These are phyloP conservation scores for Solanum etuberosum DNA, from an alignment of 257 asterid species.

Conservation along the genomic window DNA sequence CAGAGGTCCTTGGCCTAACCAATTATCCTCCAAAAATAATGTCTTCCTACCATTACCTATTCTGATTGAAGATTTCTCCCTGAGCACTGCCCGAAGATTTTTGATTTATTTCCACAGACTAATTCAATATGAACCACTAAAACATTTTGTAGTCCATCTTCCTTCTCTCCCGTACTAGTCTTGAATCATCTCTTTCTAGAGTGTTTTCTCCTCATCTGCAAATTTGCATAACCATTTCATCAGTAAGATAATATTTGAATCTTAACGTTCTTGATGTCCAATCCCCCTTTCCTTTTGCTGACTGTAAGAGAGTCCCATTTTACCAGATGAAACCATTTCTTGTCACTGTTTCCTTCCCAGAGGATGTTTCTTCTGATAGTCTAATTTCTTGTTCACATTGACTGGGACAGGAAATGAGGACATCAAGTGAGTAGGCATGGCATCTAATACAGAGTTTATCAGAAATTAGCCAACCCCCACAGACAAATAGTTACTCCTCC, in stretches of 20 bases:
- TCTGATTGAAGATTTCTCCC: not conserved
- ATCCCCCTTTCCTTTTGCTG: not conserved
- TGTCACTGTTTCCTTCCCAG: not conserved
- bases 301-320: not conserved
- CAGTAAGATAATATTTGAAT: not conserved
- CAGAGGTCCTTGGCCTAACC: not conserved
- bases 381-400: not conserved
- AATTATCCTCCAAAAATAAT: not conserved
- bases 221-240: not conserved
- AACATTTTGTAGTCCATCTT: too few relatives aligned
- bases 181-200: too few relatives aligned
- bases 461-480: not conserved
- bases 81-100: not conserved
- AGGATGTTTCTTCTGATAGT: not conserved
- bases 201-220: not conserved
- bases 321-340: not conserved
- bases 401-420: not conserved
- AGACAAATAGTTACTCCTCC: not conserved
- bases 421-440: not conserved
- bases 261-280: not conserved
- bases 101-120: too few relatives aligned
- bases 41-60: not conserved
- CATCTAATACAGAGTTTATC: not conserved
- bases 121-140: too few relatives aligned
- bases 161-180: too few relatives aligned